Conservation (phyloP, 1,139 yeast genomes). For the Pichia sp. region DNA sequence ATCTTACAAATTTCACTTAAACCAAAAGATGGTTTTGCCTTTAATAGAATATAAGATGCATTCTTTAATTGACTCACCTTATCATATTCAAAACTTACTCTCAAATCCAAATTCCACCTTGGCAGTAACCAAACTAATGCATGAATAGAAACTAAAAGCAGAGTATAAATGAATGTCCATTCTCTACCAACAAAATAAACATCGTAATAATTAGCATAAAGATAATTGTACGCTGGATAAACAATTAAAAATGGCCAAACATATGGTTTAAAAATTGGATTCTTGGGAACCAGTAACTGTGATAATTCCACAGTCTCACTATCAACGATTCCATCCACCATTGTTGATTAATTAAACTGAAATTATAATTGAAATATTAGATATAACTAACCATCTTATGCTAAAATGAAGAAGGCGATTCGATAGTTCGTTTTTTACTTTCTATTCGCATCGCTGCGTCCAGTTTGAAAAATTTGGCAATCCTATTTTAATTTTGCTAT, state of each 20-base stretch:
- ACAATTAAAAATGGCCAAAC: constrained; percentile 76
- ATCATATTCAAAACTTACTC: constrained; percentile 64
- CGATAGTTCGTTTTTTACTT: too few species aligned
- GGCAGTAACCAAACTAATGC: constrained; percentile 82
- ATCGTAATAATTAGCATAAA: constrained; percentile 69
- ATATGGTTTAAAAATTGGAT: constrained; percentile 61
- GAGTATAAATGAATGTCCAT: constrained; percentile 79
- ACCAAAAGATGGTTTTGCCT: constrained; percentile 83
- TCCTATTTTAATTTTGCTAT: too few species aligned
- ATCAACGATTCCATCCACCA: constrained; percentile 35
- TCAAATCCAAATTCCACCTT: constrained; percentile 81
- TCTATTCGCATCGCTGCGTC: too few species aligned
- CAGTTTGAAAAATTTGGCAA: too few species aligned
- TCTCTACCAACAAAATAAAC: constrained; percentile 71
- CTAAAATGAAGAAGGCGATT: too few species aligned
- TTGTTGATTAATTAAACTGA: constrained; percentile 1
- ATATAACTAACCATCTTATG: too few species aligned
- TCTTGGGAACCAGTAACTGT: constrained; percentile 66
- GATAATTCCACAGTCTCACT: constrained; percentile 59
- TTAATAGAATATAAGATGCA: constrained; percentile 67
- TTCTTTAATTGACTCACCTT: constrained; percentile 36
- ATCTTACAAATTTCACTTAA: constrained; percentile 71
- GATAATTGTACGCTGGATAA: constrained; percentile 68
- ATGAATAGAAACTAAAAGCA: constrained; percentile 67
- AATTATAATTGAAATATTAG: too few species aligned